A percentile compares a stretch with the other conserved stretches of the same genome.
Evolutionary conservation across 768 basidiomycete genomes (phyloP).

Genomic region (Kockovaella imperatae): DNA sequence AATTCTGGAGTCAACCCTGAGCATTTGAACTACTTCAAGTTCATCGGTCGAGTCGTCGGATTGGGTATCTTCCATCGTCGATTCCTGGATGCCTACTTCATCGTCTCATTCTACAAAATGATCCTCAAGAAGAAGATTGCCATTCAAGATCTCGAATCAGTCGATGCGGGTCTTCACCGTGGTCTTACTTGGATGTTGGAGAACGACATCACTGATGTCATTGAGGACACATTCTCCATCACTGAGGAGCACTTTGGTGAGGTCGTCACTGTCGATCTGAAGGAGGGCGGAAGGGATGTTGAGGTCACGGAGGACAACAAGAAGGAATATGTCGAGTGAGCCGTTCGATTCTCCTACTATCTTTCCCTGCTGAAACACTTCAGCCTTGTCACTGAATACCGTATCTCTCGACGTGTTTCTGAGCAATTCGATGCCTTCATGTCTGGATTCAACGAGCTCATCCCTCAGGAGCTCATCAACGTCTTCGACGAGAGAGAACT

Average conservation of each 20-base stretch:
- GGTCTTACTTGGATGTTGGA: slow-evolving; percentile 99
- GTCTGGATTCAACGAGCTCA: slow-evolving; percentile 99
- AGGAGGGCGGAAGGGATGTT: slow-evolving; percentile 73
- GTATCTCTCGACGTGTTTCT: slow-evolving; percentile 92
- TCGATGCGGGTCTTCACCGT: slow-evolving; percentile 88
- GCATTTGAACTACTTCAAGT: slow-evolving; percentile 99
- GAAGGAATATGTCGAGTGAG: slow-evolving; percentile 87
- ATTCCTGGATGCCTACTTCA: slow-evolving; percentile 98
- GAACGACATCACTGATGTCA: slow-evolving; percentile 95
- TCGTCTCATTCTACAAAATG: slow-evolving; percentile 99
- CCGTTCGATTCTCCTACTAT: too few relatives aligned
- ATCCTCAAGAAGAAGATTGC: slow-evolving; percentile 96
- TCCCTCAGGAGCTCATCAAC: slow-evolving; percentile 93
- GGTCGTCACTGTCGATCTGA: slow-evolving; percentile 93
- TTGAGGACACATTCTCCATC: slow-evolving; percentile 95
- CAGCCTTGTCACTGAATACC: slow-evolving; percentile 78
- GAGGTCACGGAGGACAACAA: slow-evolving; percentile 96
- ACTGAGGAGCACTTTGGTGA: slow-evolving; percentile 97
- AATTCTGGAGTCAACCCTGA: slow-evolving; percentile 97
- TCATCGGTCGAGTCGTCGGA: slow-evolving; percentile 91
- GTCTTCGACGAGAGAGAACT: slow-evolving; percentile 98
- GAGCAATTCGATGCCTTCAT: slow-evolving; percentile 99
- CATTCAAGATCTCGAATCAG: slow-evolving; percentile 85
- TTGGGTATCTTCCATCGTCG: slow-evolving; percentile 98
- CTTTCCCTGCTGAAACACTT: slow-evolving; percentile 6